Evolutionary conservation across 139 green algal species (phyloP), one percentile per base, ranked within the genome.

Genomic region (Deuterostichococcus epilithicus): DNA sequence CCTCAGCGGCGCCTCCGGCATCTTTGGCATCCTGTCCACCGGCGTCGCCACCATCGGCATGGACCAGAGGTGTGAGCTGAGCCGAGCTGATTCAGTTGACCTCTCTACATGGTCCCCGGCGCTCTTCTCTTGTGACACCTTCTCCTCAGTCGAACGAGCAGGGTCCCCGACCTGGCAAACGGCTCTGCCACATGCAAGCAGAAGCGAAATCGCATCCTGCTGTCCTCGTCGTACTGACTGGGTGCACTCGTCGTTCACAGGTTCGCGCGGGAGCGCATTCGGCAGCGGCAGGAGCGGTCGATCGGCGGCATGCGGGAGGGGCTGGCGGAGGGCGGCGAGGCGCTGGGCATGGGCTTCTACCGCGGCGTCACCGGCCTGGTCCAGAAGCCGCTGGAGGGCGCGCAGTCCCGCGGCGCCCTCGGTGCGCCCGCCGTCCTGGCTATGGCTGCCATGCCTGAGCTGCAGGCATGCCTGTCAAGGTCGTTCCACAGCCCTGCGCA

Each of bases 311-410:
- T 94, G 35, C 83, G 87, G 8, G 87, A 91, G 32, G 94, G 92
- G 18, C 68, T 98, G 69, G 36, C 91, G 34, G 88, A 94, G 81
- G 94, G 94, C 6, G 87, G 82, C 33, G 81, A 84, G 1, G 89
- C 91, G 3, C 80, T 97, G 2, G 92, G 86, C 38, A 84, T 88
- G 68, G 81, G 85, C 38, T 36, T 97, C 36, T 80, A 88, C 86
- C 70, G 82, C 13, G 93, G 94, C 15, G 85, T 94, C 32, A 85
- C 83, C 26, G 94, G 94, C 35, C 85, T 98, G 6, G 76, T 98
- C 20, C 82, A 83, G n/a, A 92, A 94, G 81, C 94, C 94, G 22
- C 25, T 97, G 69, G 74, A 94, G 74, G 94, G 94, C 3, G 91
- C 90, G 1, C 80, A 90, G 78, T 60, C 84, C 63, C 76, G 82